phyloP scores from a whole-genome alignment of 306 rosid species.

The Neltuma alba region DNA sequence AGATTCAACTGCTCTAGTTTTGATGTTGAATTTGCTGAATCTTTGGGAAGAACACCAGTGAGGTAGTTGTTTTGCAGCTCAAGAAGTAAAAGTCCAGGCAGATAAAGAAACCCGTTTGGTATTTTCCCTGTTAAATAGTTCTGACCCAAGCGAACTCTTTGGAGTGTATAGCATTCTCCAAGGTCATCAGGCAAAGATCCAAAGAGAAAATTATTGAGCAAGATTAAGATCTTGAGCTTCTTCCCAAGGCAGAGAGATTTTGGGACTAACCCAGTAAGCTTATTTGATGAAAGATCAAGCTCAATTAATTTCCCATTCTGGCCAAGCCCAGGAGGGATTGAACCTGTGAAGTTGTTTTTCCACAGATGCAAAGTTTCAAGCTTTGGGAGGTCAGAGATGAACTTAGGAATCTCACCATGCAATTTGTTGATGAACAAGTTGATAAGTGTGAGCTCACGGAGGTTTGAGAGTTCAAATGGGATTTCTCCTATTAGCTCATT shows the following conservation, averaged over 20 bases:
- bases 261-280: slow-evolving; percentile 85
- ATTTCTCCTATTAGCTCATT: slow-evolving; percentile 77
- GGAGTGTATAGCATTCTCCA: slow-evolving; percentile 67
- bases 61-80: slow-evolving; percentile 85
- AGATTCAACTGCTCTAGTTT: slow-evolving; percentile 75
- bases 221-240: slow-evolving; percentile 64
- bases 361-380: slow-evolving; percentile 75
- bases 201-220: slow-evolving; percentile 77
- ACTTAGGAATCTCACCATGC: slow-evolving; percentile 75
- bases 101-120: slow-evolving; percentile 72
- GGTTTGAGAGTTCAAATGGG: slow-evolving; percentile 65
- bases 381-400: slow-evolving; percentile 67
- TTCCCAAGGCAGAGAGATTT: slow-evolving; percentile 68
- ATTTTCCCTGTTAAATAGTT: slow-evolving; percentile 74
- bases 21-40: slow-evolving; percentile 47
- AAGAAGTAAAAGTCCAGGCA: slow-evolving; percentile 72
- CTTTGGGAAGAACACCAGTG: slow-evolving; percentile 61
- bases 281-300: slow-evolving; percentile 84
- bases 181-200: slow-evolving; percentile 81
- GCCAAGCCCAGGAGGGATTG: slow-evolving; percentile 77
- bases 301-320: slow-evolving; percentile 63
- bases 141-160: slow-evolving; percentile 79
- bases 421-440: slow-evolving; percentile 83
- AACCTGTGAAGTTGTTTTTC: slow-evolving; percentile 86
- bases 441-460: slow-evolving; percentile 68